Conservation (phyloP, 106 monocot species). For the Narthecium ossifragum region DNA sequence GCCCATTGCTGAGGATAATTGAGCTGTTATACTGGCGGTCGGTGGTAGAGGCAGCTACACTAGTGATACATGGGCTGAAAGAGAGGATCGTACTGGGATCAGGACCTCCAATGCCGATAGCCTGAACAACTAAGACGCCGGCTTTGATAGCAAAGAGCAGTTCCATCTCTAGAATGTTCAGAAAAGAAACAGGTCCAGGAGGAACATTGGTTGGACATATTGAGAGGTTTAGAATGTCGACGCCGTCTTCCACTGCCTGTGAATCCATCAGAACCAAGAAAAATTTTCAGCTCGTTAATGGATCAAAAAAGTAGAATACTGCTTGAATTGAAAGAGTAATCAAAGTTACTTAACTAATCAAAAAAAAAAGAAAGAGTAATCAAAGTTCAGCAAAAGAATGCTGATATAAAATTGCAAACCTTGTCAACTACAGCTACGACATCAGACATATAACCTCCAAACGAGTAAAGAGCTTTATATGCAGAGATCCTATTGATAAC, state of each 20-base stretch:
- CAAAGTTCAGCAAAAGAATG: too few relatives aligned
- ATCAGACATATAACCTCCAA: constrained; percentile 96
- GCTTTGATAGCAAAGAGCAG: constrained; percentile 69
- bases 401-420: too few relatives aligned
- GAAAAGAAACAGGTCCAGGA: constrained; percentile 51
- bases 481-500: constrained; percentile 67
- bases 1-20: constrained; percentile 38
- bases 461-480: constrained; percentile 94
- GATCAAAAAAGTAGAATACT: too few relatives aligned
- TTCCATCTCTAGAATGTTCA: constrained; percentile 60
- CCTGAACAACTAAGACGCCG: constrained; percentile 66
- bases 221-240: constrained; percentile 66
- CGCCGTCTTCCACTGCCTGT: constrained; percentile 86
- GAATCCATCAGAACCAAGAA: too few relatives aligned
- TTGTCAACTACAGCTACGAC: constrained; percentile 87
- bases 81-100: constrained; percentile 46
- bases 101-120: constrained; percentile 70
- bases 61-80: constrained; percentile 83
- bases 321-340: too few relatives aligned
- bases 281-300: too few relatives aligned
- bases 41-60: constrained; percentile 59
- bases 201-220: constrained; percentile 47
- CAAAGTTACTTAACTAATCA: too few relatives aligned
- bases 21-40: constrained; percentile 71
- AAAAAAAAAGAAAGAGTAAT: too few relatives aligned